Evolutionary conservation across 805 yeast species (phyloP), one percentile per base, ranked within the genome.

Genomic region (Komagataella populi): DNA sequence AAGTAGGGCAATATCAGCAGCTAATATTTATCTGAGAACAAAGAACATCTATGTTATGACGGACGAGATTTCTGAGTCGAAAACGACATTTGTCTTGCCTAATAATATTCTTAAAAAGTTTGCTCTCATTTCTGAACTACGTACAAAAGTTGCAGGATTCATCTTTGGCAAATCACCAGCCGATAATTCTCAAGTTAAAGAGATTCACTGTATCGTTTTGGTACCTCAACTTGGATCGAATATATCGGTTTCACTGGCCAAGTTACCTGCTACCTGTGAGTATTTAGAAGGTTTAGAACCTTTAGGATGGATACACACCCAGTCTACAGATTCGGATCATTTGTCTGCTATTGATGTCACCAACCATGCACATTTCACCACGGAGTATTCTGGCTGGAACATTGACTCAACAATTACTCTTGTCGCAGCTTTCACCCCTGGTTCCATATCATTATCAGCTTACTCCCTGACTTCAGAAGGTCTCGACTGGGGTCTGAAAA

Each of bases 261-360:
- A 49, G 8, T 43, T 30, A 6, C 24, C 48, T n/a, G 23, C 22
- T 10, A 60, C 62, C 0, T 58, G 67, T 6, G 67, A 68, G 18
- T 69, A 68, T 48, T 58, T 76, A 8, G 70, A 72, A n/a, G 84
- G 78, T 1, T 63, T 87, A 43, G 90, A 88, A 59, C 77, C 93
- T 4, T 65, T 93, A 16, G 99, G 99, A 1, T 87, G 96, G 96
- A 76, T 93, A n/a, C 97, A 91, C 62, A 87, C 97, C 0, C 88
- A 84, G 63, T 73, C 84, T 1, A 78, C 77, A 17, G 96, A 86
- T 44, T 56, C 74, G 16, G 76, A 77, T 49, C 70, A 73, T 50
- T 74, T 90, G 69, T 70, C 84, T 5, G 81, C 96, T 0, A 67
- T 74, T 43, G 97, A 91, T 56, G 77, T 87, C 14, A 73, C 84